A percentile compares a stretch with the other conserved stretches of the same genome.
phyloP scores from a whole-genome alignment of 2,329 filamentous ascomycete species.

The Cercospora nicotianae region DNA sequence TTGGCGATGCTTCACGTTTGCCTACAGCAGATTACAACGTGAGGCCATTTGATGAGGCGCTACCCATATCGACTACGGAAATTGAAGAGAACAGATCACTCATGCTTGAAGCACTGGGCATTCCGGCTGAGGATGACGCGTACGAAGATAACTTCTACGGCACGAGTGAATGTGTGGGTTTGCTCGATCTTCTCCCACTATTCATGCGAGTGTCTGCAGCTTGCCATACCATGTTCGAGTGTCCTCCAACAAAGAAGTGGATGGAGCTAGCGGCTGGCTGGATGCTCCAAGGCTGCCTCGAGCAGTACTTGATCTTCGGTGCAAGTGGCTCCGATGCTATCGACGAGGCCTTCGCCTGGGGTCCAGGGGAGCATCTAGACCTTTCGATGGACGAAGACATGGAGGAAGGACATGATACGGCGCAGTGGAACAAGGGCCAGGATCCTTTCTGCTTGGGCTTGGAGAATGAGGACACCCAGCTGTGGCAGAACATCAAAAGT shows the following conservation, averaged over 20 bases:
- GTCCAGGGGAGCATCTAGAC: slow-evolving; percentile 32
- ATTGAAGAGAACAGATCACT: slow-evolving; percentile 31
- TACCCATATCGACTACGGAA: slow-evolving; percentile 17
- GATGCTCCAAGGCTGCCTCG: slow-evolving; percentile 53
- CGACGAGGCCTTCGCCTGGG: slow-evolving; percentile 50
- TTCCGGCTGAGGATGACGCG: slow-evolving; percentile 30
- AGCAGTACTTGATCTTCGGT: slow-evolving; percentile 49
- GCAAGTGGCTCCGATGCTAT: slow-evolving; percentile 41
- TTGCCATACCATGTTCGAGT: slow-evolving; percentile 36
- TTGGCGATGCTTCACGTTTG: slow-evolving; percentile 23
- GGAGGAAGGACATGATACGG: neutral
- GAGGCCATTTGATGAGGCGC: slow-evolving; percentile 19
- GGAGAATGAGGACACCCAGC: slow-evolving; percentile 35
- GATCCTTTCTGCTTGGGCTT: slow-evolving; percentile 24
- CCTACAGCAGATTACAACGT: slow-evolving; percentile 19
- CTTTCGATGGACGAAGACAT: slow-evolving; percentile 28
- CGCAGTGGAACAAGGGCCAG: neutral
- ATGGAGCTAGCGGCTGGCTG: slow-evolving; percentile 50
- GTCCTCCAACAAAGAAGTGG: slow-evolving; percentile 44
- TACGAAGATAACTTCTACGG: slow-evolving; percentile 39
- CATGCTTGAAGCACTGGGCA: slow-evolving; percentile 24
- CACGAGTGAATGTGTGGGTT: slow-evolving; percentile 36
- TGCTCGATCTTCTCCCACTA: slow-evolving; percentile 48
- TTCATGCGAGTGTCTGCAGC: slow-evolving; percentile 52
- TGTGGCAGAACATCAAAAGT: slow-evolving; percentile 42